Percentiles rank a stretch among this genome's conserved stretches.
These are phyloP conservation scores for Sporothrix dimorphospora DNA, from an alignment of 2,329 filamentous ascomycete species.

Conservation along the genomic window DNA sequence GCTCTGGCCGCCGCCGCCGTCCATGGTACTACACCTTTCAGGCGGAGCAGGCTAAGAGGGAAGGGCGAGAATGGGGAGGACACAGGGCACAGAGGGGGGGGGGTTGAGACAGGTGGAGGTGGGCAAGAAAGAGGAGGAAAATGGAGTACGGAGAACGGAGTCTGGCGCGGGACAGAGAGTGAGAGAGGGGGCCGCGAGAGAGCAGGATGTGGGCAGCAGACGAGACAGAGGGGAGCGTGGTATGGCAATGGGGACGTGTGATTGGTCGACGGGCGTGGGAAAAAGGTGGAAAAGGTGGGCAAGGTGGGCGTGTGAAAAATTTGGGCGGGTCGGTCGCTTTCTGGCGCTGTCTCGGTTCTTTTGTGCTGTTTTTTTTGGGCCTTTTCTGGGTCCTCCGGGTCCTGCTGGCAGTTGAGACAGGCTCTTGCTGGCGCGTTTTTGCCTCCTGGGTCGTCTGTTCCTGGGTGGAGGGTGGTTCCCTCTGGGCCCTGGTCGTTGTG, in stretches of 20 bases:
- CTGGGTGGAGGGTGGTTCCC: too few relatives aligned
- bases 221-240: conserved; percentile 17
- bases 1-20: conserved; percentile 41
- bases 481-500: not conserved
- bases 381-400: conserved; percentile 1
- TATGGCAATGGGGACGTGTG: conserved; percentile 10
- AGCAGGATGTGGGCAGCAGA: not conserved
- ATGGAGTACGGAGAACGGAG: conserved; percentile 28
- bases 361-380: not conserved
- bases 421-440: not conserved
- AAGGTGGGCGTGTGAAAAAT: conserved; percentile 23
- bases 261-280: conserved; percentile 26
- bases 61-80: conserved; percentile 2
- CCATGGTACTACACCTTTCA: conserved; percentile 48
- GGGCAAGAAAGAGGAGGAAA: conserved; percentile 19
- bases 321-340: conserved; percentile 24
- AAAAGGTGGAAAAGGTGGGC: conserved; percentile 15
- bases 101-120: not conserved
- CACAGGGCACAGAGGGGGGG: not conserved
- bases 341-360: conserved; percentile 10
- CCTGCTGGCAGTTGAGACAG: not conserved
- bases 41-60: conserved; percentile 27
- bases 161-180: conserved; percentile 19
- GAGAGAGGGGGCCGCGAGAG: not conserved
- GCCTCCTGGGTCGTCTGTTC: conserved; percentile 1